These are phyloP conservation scores for Chalaropsis ovoidea DNA, from an alignment of 2,329 filamentous ascomycete species.

Conservation along the genomic window DNA sequence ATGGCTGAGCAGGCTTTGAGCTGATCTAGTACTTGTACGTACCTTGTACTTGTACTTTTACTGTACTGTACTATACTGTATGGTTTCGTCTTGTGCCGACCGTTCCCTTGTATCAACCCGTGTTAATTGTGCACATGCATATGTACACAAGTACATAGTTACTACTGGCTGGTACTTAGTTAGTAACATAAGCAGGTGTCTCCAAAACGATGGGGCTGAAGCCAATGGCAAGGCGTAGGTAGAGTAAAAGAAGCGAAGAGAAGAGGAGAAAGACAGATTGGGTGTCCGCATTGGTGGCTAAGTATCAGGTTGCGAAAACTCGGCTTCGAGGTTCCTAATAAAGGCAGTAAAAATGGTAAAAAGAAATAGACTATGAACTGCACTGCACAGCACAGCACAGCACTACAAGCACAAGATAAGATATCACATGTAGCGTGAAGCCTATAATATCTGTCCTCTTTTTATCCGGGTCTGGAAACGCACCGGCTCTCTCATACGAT, in stretches of 20 bases:
- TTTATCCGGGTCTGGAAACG: slow-evolving; percentile 11
- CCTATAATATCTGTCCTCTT: not conserved
- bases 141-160: too few relatives aligned
- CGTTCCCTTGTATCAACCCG: too few relatives aligned
- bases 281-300: not conserved
- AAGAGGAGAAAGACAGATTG: not conserved
- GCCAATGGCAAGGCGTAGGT: too few relatives aligned
- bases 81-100: too few relatives aligned
- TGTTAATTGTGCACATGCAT: too few relatives aligned
- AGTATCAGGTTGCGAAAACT: not conserved
- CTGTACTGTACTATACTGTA: not conserved
- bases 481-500: slow-evolving; percentile 10
- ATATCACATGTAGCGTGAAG: not conserved
- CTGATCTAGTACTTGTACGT: too few relatives aligned
- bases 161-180: too few relatives aligned
- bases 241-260: not conserved
- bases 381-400: too few relatives aligned
- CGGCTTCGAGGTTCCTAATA: not conserved
- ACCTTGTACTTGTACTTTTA: not conserved
- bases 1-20: not conserved
- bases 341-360: not conserved
- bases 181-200: too few relatives aligned
- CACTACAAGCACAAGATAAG: not conserved
- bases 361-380: too few relatives aligned
- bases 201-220: too few relatives aligned